phyloP scores from a whole-genome alignment of 495 filamentous ascomycete species.

The Hyaloscypha finlandica region DNA sequence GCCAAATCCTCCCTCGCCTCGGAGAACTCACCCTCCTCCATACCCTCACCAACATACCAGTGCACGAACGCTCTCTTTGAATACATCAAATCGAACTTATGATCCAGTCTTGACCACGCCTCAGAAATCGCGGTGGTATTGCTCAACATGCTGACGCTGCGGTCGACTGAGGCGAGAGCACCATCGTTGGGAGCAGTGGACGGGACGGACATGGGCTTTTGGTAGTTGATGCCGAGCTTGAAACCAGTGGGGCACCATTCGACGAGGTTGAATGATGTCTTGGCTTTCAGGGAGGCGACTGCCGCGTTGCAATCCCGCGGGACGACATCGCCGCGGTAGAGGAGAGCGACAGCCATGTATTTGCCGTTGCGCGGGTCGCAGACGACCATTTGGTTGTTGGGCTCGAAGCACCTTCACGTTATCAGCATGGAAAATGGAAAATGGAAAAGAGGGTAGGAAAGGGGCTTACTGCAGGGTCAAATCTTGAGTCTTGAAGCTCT shows the following conservation, averaged over 20 bases:
- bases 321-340: conserved; percentile 89
- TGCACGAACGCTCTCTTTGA: conserved; percentile 93
- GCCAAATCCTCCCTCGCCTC: conserved; percentile 90
- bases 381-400: conserved; percentile 96
- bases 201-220: conserved; percentile 81
- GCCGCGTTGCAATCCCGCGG: conserved; percentile 82
- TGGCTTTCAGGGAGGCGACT: conserved; percentile 80
- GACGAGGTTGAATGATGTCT: conserved; percentile 86
- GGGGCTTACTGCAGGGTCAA: conserved; percentile 76
- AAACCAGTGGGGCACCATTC: conserved; percentile 97
- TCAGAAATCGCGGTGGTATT: conserved; percentile 92
- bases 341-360: conserved; percentile 89
- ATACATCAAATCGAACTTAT: conserved; percentile 98
- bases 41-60: conserved; percentile 95
- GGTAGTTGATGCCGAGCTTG: conserved; percentile 94
- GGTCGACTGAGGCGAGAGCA: conserved; percentile 81
- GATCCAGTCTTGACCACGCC: conserved; percentile 84
- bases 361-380: conserved; percentile 91
- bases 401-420: conserved; percentile 66
- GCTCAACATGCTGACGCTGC: conserved; percentile 86
- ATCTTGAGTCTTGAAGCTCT: conserved; percentile 89
- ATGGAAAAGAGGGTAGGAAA: background rate
- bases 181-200: conserved; percentile 52
- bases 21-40: conserved; percentile 94
- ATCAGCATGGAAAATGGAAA: conserved; percentile 34